Conservation (phyloP, 1,139 yeast genomes). For the Sugiyamaella japonica region DNA sequence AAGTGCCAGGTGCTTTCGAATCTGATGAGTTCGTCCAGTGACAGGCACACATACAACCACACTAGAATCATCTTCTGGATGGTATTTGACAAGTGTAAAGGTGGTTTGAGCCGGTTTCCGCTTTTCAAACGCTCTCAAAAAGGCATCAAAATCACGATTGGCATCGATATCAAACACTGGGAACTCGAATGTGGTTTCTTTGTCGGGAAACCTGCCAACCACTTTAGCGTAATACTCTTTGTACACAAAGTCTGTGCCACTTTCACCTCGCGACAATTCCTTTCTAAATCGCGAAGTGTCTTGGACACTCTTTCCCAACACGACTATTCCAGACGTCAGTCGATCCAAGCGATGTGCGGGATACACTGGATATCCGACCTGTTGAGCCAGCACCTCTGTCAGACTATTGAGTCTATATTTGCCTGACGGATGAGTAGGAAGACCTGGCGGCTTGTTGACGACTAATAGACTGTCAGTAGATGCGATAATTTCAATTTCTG, state of each 20-base stretch:
- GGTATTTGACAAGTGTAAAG: conserved; percentile 29
- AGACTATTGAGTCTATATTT: conserved; percentile 80
- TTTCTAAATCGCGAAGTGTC: conserved; percentile 75
- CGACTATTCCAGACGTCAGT: conserved; percentile 89
- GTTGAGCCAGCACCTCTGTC: conserved; percentile 24
- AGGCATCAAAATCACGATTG: conserved; percentile 54
- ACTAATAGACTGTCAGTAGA: conserved; percentile 77
- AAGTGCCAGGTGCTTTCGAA: conserved; percentile 84
- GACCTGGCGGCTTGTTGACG: conserved; percentile 89
- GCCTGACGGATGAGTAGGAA: conserved; percentile 92
- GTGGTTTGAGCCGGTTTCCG: conserved; percentile 53
- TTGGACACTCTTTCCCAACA: conserved; percentile 73
- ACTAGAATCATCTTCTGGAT: conserved; percentile 46
- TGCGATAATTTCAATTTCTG: conserved; percentile 60
- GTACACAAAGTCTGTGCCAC: conserved; percentile 45
- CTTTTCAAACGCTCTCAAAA: conserved; percentile 50
- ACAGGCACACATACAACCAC: conserved; percentile 77
- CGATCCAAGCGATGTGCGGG: conserved; percentile 67
- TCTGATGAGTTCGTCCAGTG: conserved; percentile 94
- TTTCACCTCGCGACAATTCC: conserved; percentile 62
- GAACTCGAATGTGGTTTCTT: conserved; percentile 49
- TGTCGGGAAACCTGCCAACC: conserved; percentile 70
- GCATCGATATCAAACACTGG: conserved; percentile 76
- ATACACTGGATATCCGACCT: conserved; percentile 27
- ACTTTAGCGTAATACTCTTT: conserved; percentile 89